These are phyloP conservation scores for Jatropha multifida DNA, from an alignment of 441 rosid genomes.

Conservation along the genomic window DNA sequence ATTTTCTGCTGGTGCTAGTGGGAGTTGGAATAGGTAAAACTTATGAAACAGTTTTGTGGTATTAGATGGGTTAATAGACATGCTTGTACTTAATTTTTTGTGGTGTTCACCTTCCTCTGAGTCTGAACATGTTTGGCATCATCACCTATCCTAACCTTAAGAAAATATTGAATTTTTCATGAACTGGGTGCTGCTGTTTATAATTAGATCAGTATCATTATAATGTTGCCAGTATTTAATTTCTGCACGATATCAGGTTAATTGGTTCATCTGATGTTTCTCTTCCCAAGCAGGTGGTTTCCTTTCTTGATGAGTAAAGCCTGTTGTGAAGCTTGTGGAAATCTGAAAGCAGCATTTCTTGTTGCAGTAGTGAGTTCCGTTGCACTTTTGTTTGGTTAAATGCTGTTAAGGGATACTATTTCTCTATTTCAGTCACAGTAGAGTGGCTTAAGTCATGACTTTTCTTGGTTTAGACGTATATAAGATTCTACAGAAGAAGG, in stretches of 20 bases:
- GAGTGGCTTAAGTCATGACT: background rate
- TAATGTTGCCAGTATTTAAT: slow-evolving; percentile 1
- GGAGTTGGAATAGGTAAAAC: slow-evolving; percentile 83
- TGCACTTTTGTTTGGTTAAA: background rate
- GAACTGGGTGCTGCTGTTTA: slow-evolving; percentile 9
- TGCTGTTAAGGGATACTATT: background rate
- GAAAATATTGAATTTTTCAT: background rate
- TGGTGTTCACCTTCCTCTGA: background rate
- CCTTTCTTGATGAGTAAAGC: slow-evolving; percentile 89
- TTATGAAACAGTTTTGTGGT: slow-evolving; percentile 1
- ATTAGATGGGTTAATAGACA: background rate
- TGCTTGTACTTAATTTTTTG: background rate
- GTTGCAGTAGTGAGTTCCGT: slow-evolving; percentile 73
- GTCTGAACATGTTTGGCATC: background rate
- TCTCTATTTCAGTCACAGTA: background rate
- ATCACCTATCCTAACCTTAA: background rate
- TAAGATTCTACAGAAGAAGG: background rate
- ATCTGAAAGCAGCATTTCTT: slow-evolving; percentile 96
- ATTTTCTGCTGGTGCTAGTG: slow-evolving; percentile 96
- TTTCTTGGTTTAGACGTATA: background rate
- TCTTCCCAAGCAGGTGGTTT: slow-evolving; percentile 74
- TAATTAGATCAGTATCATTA: background rate
- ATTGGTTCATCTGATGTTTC: slow-evolving; percentile 20
- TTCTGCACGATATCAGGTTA: slow-evolving; percentile 14
- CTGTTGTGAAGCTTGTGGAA: slow-evolving; percentile 95